Percentiles rank a stretch among this genome's conserved stretches.
Evolutionary conservation across 2,329 filamentous ascomycete species (phyloP).

Genomic region (Xylaria sp.): DNA sequence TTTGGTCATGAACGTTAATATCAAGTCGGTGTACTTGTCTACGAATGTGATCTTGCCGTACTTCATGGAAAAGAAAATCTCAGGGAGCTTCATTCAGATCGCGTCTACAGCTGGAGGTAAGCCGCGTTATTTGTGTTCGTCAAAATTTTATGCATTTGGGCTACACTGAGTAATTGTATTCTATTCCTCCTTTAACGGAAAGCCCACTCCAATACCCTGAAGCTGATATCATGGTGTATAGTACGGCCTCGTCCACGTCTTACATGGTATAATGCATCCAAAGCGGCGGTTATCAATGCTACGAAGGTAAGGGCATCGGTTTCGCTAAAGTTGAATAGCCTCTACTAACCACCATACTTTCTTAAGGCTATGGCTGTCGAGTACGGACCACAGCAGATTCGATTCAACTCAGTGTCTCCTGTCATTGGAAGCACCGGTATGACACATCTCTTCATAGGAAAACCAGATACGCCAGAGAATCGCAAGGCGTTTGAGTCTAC

Average conservation of each 20-base stretch:
- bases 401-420: constrained; percentile 78
- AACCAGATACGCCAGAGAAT: constrained; percentile 71
- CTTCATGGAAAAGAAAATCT: constrained; percentile 64
- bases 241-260: constrained; percentile 69
- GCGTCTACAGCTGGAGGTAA: constrained; percentile 68
- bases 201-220: no score
- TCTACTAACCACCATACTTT: not conserved
- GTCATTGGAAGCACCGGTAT: constrained; percentile 75
- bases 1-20: constrained; percentile 74
- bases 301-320: constrained; percentile 52
- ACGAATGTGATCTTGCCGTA: constrained; percentile 70
- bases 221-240: constrained; percentile 19
- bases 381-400: constrained; percentile 77
- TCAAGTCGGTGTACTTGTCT: constrained; percentile 73
- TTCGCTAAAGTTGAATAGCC: constrained; percentile 10
- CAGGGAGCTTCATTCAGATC: constrained; percentile 73
- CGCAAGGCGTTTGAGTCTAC: constrained; percentile 65
- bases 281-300: constrained; percentile 72
- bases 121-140: not conserved
- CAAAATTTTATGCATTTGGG: not conserved
- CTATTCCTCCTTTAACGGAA: not conserved
- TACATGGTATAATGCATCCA: constrained; percentile 77
- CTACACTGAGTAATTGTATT: not conserved
- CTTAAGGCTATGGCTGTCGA: constrained; percentile 70
- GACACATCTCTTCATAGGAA: constrained; percentile 66